These are phyloP conservation scores for Polyporus tsugae DNA, from an alignment of 1,284 basidiomycete species.

Conservation along the genomic window DNA sequence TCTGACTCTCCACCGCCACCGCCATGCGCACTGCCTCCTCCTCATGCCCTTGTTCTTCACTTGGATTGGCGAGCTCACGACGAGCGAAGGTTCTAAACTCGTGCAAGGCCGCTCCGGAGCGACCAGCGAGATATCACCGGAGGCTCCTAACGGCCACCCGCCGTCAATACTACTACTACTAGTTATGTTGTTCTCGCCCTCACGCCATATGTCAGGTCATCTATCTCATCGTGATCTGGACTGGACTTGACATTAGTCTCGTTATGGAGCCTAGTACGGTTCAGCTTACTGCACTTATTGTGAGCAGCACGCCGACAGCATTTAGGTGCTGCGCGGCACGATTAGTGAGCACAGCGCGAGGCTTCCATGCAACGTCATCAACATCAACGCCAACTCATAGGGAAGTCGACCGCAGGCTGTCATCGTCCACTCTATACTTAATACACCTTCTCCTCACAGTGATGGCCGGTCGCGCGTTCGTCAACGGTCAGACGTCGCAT, in stretches of 20 bases:
- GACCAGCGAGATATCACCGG: slow-evolving; percentile 47
- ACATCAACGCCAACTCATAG: neutral
- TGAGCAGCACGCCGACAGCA: slow-evolving; percentile 3
- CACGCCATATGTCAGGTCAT: neutral
- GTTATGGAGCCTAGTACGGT: neutral
- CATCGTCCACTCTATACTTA: neutral
- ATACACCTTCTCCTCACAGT: neutral
- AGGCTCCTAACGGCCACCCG: neutral
- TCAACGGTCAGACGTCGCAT: no score
- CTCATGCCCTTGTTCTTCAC: slow-evolving; percentile 4
- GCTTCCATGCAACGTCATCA: slow-evolving; percentile 25
- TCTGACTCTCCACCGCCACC: neutral
- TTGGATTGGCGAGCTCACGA: neutral
- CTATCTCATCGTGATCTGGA: neutral
- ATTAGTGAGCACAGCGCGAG: slow-evolving; percentile 28
- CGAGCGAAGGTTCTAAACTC: slow-evolving; percentile 6
- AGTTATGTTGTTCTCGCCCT: neutral
- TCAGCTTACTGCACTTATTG: neutral
- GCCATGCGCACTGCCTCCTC: slow-evolving; percentile 5
- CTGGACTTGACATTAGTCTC: slow-evolving; percentile 7
- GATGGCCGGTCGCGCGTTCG: neutral
- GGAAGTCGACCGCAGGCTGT: neutral
- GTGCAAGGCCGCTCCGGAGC: slow-evolving; percentile 40
- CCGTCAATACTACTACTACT: neutral
- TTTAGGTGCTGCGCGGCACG: slow-evolving; percentile 18